A percentile compares a stretch with the other conserved stretches of the same genome.
Conservation (phyloP, 345 rosid genomes). For the Cardiospermum halicacabum region DNA sequence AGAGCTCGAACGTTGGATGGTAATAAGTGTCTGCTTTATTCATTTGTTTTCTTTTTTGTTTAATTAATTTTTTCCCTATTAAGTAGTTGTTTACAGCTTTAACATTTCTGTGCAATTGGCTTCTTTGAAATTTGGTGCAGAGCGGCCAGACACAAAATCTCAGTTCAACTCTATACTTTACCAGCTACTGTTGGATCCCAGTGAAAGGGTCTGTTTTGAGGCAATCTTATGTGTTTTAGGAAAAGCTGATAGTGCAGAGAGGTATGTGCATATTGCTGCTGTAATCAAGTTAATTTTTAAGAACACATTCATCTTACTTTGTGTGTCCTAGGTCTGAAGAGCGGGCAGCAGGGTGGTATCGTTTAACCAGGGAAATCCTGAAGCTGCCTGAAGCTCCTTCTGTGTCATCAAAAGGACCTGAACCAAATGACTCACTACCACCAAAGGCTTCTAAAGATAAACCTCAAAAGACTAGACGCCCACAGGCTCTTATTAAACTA, state of each 20-base stretch:
- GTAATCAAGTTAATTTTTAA: neutral
- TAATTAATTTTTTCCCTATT: no score
- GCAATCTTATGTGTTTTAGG: slow-evolving; percentile 91
- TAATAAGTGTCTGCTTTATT: no score
- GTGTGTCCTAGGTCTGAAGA: slow-evolving; percentile 69
- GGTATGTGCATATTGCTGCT: slow-evolving; percentile 34
- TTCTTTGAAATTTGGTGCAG: slow-evolving; percentile 37
- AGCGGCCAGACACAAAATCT: slow-evolving; percentile 90
- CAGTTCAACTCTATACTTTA: slow-evolving; percentile 92
- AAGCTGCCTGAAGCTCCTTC: slow-evolving; percentile 96
- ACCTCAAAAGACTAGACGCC: slow-evolving; percentile 82
- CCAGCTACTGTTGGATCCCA: slow-evolving; percentile 95
- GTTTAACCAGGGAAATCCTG: slow-evolving; percentile 91
- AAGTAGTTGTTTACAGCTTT: slow-evolving; percentile 6
- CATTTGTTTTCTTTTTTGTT: no score
- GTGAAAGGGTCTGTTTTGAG: slow-evolving; percentile 99
- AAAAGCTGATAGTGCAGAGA: slow-evolving; percentile 69
- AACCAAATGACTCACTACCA: slow-evolving; percentile 33
- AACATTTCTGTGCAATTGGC: slow-evolving; percentile 18
- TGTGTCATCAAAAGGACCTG: slow-evolving; percentile 48
- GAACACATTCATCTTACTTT: slow-evolving; percentile 6
- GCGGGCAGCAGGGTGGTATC: slow-evolving; percentile 98
- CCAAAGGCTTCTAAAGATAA: slow-evolving; percentile 69
- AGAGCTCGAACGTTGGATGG: slow-evolving; percentile 98
- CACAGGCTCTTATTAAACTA: slow-evolving; percentile 92